These are phyloP conservation scores for Globisporangium takayamanum DNA, from an alignment of 352 stramenopile genomes.

Conservation along the genomic window DNA sequence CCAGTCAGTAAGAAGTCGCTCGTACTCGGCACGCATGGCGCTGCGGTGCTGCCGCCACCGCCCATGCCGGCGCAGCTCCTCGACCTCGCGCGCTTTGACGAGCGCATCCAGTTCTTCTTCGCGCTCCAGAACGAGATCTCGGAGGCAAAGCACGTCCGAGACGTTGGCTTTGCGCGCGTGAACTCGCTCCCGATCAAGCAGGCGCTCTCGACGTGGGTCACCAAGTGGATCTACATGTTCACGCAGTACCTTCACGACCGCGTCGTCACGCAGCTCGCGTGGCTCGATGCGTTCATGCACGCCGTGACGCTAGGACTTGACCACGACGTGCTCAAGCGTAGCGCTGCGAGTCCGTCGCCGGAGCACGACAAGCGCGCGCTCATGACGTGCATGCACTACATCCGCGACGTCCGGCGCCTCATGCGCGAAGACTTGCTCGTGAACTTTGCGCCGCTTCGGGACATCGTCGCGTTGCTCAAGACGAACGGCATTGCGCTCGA, in stretches of 20 bases:
- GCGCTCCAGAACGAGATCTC: conserved; percentile 86
- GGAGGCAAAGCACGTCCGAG: conserved; percentile 75
- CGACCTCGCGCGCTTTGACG: conserved; percentile 82
- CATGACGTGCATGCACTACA: conserved; percentile 88
- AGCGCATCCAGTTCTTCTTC: conserved; percentile 88
- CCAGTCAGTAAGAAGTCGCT: conserved; percentile 1
- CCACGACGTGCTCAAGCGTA: conserved; percentile 28
- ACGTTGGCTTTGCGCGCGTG: conserved; percentile 90
- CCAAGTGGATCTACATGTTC: conserved; percentile 94
- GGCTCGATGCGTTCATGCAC: conserved; percentile 86
- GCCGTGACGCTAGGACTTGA: conserved; percentile 75
- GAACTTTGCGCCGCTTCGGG: conserved; percentile 68
- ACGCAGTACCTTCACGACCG: conserved; percentile 90
- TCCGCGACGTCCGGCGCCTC: conserved; percentile 79
- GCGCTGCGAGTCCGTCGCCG: conserved; percentile 26
- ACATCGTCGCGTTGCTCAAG: conserved; percentile 81
- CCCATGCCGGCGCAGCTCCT: conserved; percentile 70
- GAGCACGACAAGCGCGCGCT: conserved; percentile 47
- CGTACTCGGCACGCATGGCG: neutral
- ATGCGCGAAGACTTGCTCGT: conserved; percentile 78
- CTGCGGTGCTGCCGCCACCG: conserved; percentile 20
- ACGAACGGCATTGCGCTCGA: conserved; percentile 86
- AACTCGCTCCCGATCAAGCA: conserved; percentile 94
- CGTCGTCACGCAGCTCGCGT: conserved; percentile 75
- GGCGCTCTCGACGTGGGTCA: conserved; percentile 90